A percentile compares a stretch with the other conserved stretches of the same genome.
Evolutionary conservation across 441 rosid genomes (phyloP).

Genomic region (Geranium incanum): DNA sequence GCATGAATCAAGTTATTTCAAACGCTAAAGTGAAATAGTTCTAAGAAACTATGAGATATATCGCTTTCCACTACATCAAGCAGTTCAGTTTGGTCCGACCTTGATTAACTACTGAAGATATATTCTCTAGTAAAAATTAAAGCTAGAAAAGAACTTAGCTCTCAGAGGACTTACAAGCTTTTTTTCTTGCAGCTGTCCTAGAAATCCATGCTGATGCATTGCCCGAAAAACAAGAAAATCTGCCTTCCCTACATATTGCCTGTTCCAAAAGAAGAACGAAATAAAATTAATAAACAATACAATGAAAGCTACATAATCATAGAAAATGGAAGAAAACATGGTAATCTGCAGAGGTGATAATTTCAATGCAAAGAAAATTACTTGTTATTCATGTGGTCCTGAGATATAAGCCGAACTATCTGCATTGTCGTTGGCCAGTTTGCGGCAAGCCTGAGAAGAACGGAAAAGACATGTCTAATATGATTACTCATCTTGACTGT

Average conservation of each 20-base stretch:
- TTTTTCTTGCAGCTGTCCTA: constrained; percentile 92
- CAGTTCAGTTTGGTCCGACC: neutral
- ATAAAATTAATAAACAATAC: constrained; percentile 4
- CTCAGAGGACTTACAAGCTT: constrained; percentile 69
- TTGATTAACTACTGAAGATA: too few relatives aligned
- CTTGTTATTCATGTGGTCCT: constrained; percentile 98
- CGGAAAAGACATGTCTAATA: constrained; percentile 6
- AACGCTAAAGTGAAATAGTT: constrained; percentile 8
- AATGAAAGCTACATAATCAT: neutral
- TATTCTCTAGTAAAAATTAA: too few relatives aligned
- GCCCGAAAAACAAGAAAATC: constrained; percentile 95
- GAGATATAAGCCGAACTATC: constrained; percentile 90
- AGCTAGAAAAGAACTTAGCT: constrained; percentile 12
- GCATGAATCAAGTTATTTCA: constrained; percentile 14
- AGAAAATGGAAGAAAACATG: constrained; percentile 11
- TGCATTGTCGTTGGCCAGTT: constrained; percentile 98
- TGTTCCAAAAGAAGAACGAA: constrained; percentile 23
- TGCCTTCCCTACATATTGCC: constrained; percentile 95
- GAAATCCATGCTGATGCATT: constrained; percentile 92
- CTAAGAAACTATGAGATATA: neutral
- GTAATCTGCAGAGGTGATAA: constrained; percentile 10
- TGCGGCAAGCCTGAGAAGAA: constrained; percentile 75
- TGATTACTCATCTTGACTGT: constrained; percentile 14
- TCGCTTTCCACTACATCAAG: neutral
- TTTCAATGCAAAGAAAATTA: constrained; percentile 30